Base-by-base conservation (phyloP, 495 filamentous ascomycete genomes). In the Aspergillus cavernicola region DNA sequence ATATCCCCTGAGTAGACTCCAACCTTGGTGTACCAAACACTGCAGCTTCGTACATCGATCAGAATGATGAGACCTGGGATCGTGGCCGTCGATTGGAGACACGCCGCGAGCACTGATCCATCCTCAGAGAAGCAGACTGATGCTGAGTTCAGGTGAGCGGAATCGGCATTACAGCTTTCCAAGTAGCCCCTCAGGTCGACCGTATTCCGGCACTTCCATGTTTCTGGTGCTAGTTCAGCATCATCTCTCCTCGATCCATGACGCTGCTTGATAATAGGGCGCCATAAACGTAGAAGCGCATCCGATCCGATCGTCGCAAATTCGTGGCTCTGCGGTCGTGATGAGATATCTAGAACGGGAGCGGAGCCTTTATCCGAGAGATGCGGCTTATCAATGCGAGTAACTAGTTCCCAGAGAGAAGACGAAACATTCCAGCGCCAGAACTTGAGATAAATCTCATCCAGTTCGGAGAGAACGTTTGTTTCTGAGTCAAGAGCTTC, bases 231-330 rank as follows among this genome's bases (percentile, higher is more conserved):
- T 12, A 73, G 68, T 22, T 80, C 79, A 1, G 78, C 62, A 24
- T 73, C 77, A 28, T 75, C 80, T 20, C 83, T 71, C 8, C 79
- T 74, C 16, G 85, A 63, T 4, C 85, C 86, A 50, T 86, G 79
- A 36, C 83, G 80, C 40, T 77, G 76, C 33, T 85, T 79, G 2
- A 79, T 66, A 58, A 79, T 86, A 15, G 87, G 81, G 28, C 75
- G 80, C 93, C 93, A 99, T 35, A 89, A 77, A 12, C 87, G 83
- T 22, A 96, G 78, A 10, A 80, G 65, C 9, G 81, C 80, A 66
- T 99, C 93, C 37, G 83, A 80, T 28, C 92, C 93, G 38, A 96
- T 72, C 4, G 92, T 95, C 15, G 86, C 86, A 66, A 97, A 97
- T 28, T 84, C 82, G 36, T 79, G 63, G 11, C 75, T 71, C 15